Percentiles rank a stretch among this genome's conserved stretches.
These are phyloP conservation scores for Coniella lustricola DNA, from an alignment of 2,329 filamentous ascomycete genomes.

Conservation along the genomic window DNA sequence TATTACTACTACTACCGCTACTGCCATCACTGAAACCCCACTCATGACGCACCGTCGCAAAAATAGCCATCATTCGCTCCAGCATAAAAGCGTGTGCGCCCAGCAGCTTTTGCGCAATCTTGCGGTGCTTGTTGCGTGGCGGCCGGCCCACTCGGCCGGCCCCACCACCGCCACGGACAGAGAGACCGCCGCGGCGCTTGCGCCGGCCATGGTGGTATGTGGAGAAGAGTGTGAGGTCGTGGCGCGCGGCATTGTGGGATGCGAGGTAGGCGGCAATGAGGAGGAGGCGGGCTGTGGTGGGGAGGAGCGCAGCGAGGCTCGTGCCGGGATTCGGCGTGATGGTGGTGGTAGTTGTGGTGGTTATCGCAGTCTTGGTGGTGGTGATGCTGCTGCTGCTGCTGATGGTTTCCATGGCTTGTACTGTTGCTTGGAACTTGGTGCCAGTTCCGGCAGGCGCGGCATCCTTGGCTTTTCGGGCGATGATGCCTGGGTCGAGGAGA, in stretches of 20 bases:
- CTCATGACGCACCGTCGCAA: conserved; percentile 56
- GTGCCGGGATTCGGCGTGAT: conserved; percentile 19
- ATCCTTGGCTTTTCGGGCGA: conserved; percentile 26
- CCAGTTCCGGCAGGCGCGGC: background rate
- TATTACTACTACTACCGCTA: conserved; percentile 18
- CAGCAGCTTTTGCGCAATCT: conserved; percentile 70
- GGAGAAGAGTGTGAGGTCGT: conserved; percentile 70
- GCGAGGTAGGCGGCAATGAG: conserved; percentile 74
- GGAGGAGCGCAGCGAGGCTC: conserved; percentile 53
- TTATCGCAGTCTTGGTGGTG: too few species aligned
- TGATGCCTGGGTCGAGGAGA: conserved; percentile 60
- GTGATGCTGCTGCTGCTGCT: too few species aligned
- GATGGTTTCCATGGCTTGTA: background rate
- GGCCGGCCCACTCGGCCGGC: conserved; percentile 24
- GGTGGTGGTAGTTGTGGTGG: too few species aligned
- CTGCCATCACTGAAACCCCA: conserved; percentile 32
- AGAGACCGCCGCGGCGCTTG: conserved; percentile 38
- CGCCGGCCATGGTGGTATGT: conserved; percentile 53
- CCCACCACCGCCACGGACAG: conserved; percentile 25
- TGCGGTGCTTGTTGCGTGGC: conserved; percentile 49
- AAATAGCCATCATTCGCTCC: conserved; percentile 73
- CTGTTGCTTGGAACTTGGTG: background rate
- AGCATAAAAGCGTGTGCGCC: conserved; percentile 71
- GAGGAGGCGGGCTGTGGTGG: conserved; percentile 66
- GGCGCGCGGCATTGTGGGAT: conserved; percentile 69